Evolutionary conservation across 2,329 filamentous ascomycete species (phyloP).

Genomic region (Microsporum audouinii): DNA sequence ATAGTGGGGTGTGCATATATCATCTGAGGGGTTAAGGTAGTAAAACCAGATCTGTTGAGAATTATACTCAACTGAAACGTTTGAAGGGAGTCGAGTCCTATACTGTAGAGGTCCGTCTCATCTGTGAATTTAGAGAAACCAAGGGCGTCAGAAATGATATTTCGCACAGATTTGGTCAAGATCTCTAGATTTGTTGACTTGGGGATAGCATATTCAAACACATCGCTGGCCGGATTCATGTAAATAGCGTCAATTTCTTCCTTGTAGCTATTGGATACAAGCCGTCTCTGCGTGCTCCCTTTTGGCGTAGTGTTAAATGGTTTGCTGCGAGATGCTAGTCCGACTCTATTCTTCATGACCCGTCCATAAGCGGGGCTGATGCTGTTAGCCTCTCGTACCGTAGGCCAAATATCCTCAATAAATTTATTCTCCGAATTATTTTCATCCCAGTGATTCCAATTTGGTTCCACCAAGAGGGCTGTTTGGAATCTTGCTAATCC

Average conservation of each 20-base stretch:
- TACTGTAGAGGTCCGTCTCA: slow-evolving; percentile 14
- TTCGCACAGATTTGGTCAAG: not conserved
- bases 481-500: slow-evolving; percentile 29
- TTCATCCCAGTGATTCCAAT: slow-evolving; percentile 13
- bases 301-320: slow-evolving; percentile 39
- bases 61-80: slow-evolving; percentile 9
- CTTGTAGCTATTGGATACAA: slow-evolving; percentile 32
- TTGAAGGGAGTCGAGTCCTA: slow-evolving; percentile 20
- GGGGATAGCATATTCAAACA: slow-evolving; percentile 10
- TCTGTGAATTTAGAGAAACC: not conserved
- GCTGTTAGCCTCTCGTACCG: not conserved
- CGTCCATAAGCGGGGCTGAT: not conserved
- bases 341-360: slow-evolving; percentile 20
- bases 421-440: slow-evolving; percentile 13
- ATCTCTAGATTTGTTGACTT: not conserved
- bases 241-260: slow-evolving; percentile 41
- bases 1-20: slow-evolving; percentile 13
- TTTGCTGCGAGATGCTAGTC: slow-evolving; percentile 32
- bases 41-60: slow-evolving; percentile 7
- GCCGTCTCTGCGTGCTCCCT: slow-evolving; percentile 34
- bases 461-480: slow-evolving; percentile 29
- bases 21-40: slow-evolving; percentile 6
- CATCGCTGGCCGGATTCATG: slow-evolving; percentile 10
- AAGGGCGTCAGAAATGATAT: not conserved
- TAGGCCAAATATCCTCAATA: slow-evolving; percentile 24